phyloP scores from a whole-genome alignment of 2,329 filamentous ascomycete genomes.

The Allantophomopsis cytisporea region DNA sequence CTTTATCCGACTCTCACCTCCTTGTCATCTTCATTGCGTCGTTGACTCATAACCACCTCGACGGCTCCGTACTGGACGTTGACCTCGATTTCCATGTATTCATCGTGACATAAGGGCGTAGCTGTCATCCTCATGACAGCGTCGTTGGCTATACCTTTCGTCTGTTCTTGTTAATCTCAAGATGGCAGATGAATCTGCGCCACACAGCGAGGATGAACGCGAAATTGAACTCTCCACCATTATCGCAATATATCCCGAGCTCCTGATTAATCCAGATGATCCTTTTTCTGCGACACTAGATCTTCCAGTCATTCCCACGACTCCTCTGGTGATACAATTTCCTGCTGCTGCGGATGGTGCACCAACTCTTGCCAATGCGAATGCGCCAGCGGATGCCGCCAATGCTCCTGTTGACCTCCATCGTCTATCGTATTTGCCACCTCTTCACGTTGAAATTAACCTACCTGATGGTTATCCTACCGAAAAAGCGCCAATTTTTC shows the following conservation, averaged over 20 bases:
- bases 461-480: slow-evolving; percentile 46
- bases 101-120: too few relatives aligned
- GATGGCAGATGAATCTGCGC: slow-evolving; percentile 1
- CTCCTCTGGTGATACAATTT: slow-evolving; percentile 42
- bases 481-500: slow-evolving; percentile 32
- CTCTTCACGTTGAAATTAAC: slow-evolving; percentile 35
- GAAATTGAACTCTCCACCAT: slow-evolving; percentile 45
- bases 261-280: slow-evolving; percentile 28
- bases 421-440: slow-evolving; percentile 34
- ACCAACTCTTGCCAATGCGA: slow-evolving; percentile 7
- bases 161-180: not conserved
- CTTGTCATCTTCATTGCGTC: not conserved
- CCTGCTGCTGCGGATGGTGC: slow-evolving; percentile 29
- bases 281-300: slow-evolving; percentile 36
- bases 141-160: not conserved
- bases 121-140: not conserved
- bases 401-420: slow-evolving; percentile 11
- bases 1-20: too few relatives aligned
- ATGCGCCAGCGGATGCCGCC: slow-evolving; percentile 3
- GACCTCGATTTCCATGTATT: too few relatives aligned
- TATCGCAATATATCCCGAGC: slow-evolving; percentile 54
- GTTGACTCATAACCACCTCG: not conserved
- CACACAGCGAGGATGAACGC: slow-evolving; percentile 49
- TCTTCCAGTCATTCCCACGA: slow-evolving; percentile 39
- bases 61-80: too few relatives aligned